Base-by-base conservation (phyloP, 805 yeast genomes). In the Saturnispora dispora region DNA sequence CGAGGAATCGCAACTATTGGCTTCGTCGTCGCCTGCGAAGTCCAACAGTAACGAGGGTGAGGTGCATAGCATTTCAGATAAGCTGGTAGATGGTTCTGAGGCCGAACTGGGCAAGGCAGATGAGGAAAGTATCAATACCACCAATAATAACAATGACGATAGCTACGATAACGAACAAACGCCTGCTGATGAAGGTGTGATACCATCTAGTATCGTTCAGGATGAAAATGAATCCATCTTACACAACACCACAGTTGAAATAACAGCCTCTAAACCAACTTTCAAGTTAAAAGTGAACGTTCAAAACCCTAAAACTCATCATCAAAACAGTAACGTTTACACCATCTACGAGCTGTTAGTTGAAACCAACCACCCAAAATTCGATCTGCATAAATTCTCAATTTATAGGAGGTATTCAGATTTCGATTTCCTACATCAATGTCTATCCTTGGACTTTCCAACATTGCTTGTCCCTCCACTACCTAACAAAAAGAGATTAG, bases 401-500 rank as follows among this genome's bases (percentile, higher is more conserved):
- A 82, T 84, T 3, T 74, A 95, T 45, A 76, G 97, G 59, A 75
- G 99, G 48, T 91, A 87, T 66, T 85, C 91, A 5, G 98, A 93
- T 66, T 88, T 91, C 65, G 77, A 84, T 52, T 80, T 83, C 57
- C 73, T 91, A 22, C 86, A 83, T 66, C 85, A 83, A 54, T 82
- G 88, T 52, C 71, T 91, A 50, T 65, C 74, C 47, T 83, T 80
- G 57, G 96, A 90, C 63, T 85, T 73, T 63, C 96, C 97, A 0
- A 85, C 93, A 4, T 75, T 87, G 53, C 79, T 93, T 13, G 79
- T 91, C 0, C 99, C 99, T 1, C 97, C 98, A 13, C 73, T 91
- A 50, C 99, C 99, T 0, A 95, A 91, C 55, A 90, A 89, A 66
- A 87, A 86, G 70, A 79, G 95, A 54, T 73, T 91, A 59, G 96